Conservation (phyloP, 768 basidiomycete species). For the Lactarius pseudohatsudake region DNA sequence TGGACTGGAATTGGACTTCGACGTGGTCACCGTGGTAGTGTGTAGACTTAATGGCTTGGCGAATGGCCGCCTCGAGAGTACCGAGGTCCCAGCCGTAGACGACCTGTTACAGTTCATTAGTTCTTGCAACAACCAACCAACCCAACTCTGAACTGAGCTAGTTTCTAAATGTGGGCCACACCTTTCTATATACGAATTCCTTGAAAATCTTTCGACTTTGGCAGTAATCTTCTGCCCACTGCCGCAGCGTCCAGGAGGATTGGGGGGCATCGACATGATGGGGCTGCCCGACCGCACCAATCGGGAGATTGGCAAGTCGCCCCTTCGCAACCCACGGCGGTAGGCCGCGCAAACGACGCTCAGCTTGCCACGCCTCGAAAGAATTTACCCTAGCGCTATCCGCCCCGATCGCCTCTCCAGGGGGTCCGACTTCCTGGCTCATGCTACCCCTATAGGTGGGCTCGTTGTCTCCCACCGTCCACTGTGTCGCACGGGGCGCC, state of each 20-base stretch:
- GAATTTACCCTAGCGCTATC: conserved; percentile 43
- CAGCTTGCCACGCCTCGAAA: conserved; percentile 46
- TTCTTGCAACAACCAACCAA: background rate
- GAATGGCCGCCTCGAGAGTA: conserved; percentile 42
- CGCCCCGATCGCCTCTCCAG: conserved; percentile 42
- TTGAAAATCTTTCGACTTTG: conserved; percentile 67
- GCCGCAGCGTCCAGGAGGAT: conserved; percentile 31
- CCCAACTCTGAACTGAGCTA: too few relatives aligned
- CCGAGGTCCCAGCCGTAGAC: conserved; percentile 60
- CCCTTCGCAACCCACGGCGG: conserved; percentile 45
- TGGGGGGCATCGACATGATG: conserved; percentile 25
- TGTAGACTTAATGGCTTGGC: conserved; percentile 41
- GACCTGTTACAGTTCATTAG: conserved; percentile 37
- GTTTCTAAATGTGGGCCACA: conserved; percentile 31
- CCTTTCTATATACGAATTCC: conserved; percentile 76
- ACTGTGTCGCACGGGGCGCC: conserved; percentile 47
- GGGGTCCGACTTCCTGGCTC: conserved; percentile 53
- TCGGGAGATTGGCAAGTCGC: conserved; percentile 1
- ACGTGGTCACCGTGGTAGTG: conserved; percentile 43
- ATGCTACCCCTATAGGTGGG: conserved; percentile 66
- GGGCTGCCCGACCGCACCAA: conserved; percentile 6
- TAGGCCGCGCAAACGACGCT: conserved; percentile 48
- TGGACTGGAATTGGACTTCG: conserved; percentile 50
- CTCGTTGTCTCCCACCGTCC: conserved; percentile 61
- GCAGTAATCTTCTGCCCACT: conserved; percentile 87